Evolutionary conservation across 306 rosid species (phyloP), one percentile per base, ranked within the genome.

Genomic region (Gastrolobium bilobum): DNA sequence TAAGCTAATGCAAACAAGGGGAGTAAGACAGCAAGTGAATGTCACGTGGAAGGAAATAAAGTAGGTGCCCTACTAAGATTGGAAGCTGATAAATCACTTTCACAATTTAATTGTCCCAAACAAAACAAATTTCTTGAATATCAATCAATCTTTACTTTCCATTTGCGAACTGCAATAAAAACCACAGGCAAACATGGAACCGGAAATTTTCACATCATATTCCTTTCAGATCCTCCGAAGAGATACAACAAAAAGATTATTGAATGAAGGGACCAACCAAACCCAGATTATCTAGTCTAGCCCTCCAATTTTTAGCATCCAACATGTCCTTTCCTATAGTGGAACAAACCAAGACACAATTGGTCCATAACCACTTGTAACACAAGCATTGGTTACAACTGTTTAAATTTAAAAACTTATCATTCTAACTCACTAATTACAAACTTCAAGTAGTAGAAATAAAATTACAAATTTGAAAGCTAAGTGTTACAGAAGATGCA

Each of bases 401-500:
- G 4, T 6, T 15, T 40, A 68, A 50, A 59, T 11, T 9, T 67
- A 29, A 71, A 71, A 53, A 73, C 67, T 43, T 74, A 3, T 35
- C 46, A 73, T 63, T 58, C 64, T 71, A 51, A 40, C 61, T 44
- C 58, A 29, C 70, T 82, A 82, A 33, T 75, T 83, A 82, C 87
- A 84, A 69, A 9, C 75, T 75, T 10, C 60, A 83, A 33, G 2
- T 30, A 30, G 3, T 51, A 6, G 4, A 44, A 46, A 7, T 2
- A 13, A 48, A 48, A 2, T 71, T 79, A 68, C 84, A 80, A 52
- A 13, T 66, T 75, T 14, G 44, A 71, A 43, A 59, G 4, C 47
- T 86, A 81, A 50, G 60, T 67, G 76, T 90, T 90, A 75, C 94
- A 90, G 78, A 88, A 87, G 54, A 90, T 76, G 53, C 96, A 89